phyloP scores from a whole-genome alignment of 768 basidiomycete species.

The Leccinum broughii region DNA sequence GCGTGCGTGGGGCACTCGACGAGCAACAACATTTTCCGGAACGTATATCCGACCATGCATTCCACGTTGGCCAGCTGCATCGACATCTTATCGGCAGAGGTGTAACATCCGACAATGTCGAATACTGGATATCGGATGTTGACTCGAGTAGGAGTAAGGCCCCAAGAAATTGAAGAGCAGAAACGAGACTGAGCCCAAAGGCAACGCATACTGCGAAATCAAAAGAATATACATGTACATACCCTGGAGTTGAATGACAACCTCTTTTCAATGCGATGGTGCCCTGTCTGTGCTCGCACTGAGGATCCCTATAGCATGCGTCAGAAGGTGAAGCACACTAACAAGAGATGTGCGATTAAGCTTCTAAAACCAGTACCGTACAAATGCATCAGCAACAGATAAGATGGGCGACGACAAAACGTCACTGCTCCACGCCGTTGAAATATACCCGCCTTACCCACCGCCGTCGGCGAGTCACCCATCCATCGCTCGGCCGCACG shows the following conservation, averaged over 20 bases:
- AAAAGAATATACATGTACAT: background rate
- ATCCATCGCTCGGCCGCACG: constrained; percentile 43
- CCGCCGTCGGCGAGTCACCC: constrained; percentile 63
- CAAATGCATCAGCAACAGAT: background rate
- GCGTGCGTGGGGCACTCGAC: constrained; percentile 75
- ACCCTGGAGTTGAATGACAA: background rate
- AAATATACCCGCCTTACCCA: constrained; percentile 69
- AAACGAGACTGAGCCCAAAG: constrained; percentile 10
- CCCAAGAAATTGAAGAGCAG: constrained; percentile 6
- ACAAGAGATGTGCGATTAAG: background rate
- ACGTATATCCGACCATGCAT: constrained; percentile 61
- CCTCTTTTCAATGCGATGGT: too few relatives aligned
- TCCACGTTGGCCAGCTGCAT: too few relatives aligned
- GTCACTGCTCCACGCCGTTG: background rate
- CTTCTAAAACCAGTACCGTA: constrained; percentile 25
- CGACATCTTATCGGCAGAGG: too few relatives aligned
- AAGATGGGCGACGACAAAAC: background rate
- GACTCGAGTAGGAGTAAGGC: constrained; percentile 18
- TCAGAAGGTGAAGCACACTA: background rate
- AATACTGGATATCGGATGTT: background rate
- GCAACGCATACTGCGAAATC: constrained; percentile 1
- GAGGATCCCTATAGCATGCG: too few relatives aligned
- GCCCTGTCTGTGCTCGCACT: background rate
- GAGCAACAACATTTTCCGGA: constrained; percentile 58
- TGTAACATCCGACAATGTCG: background rate